These are phyloP conservation scores for Phytophthora pinifolia DNA, from an alignment of 352 stramenopile genomes.

Conservation along the genomic window DNA sequence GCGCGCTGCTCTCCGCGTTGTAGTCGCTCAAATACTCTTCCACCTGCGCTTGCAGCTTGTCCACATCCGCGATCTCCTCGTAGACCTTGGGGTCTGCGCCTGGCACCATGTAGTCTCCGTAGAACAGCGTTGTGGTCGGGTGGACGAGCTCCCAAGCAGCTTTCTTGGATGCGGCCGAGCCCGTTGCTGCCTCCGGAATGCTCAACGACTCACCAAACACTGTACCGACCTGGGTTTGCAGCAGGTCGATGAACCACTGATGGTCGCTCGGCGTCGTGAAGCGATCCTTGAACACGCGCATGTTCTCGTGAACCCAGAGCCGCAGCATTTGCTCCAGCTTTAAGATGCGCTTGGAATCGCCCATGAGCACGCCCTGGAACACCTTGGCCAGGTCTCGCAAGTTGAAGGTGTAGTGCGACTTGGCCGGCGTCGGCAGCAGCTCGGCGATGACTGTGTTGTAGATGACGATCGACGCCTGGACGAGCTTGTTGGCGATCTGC, in stretches of 20 bases:
- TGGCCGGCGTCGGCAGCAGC: constrained; percentile 78
- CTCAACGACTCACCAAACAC: constrained; percentile 57
- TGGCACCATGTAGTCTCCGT: constrained; percentile 92
- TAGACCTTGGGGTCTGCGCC: constrained; percentile 91
- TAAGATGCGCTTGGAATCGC: constrained; percentile 68
- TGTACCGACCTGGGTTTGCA: constrained; percentile 56
- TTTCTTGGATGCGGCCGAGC: constrained; percentile 29
- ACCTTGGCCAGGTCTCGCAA: constrained; percentile 88
- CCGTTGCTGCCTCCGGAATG: constrained; percentile 12
- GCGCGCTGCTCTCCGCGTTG: constrained; percentile 83
- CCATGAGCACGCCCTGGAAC: constrained; percentile 85
- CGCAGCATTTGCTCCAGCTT: constrained; percentile 72
- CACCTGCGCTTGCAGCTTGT: constrained; percentile 76
- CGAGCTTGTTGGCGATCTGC: constrained; percentile 55
- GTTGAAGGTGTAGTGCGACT: constrained; percentile 90
- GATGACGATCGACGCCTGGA: constrained; percentile 74
- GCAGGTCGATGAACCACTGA: constrained; percentile 75
- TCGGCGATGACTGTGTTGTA: constrained; percentile 87
- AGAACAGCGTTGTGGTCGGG: constrained; percentile 70
- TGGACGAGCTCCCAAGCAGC: constrained; percentile 67
- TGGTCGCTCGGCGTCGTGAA: constrained; percentile 76
- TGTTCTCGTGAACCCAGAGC: constrained; percentile 85
- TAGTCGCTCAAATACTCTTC: constrained; percentile 90
- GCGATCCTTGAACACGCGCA: constrained; percentile 88
- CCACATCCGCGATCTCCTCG: constrained; percentile 89